Evolutionary conservation across 2,329 filamentous ascomycete species (phyloP).

Genomic region (Alternaria triticimaculans): DNA sequence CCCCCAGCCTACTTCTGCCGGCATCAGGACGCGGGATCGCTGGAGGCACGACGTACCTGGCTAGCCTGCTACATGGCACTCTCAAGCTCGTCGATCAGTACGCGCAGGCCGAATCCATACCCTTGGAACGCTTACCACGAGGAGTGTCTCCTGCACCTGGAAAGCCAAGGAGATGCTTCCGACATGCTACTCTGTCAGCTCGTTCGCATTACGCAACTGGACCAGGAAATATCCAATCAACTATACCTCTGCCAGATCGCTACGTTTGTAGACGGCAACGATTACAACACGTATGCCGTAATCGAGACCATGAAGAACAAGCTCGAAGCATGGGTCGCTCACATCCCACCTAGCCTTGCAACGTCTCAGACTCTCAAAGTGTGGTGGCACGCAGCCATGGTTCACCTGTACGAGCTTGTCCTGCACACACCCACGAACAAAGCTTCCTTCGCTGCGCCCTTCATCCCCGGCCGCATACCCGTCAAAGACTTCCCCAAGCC

Average conservation of each 20-base stretch:
- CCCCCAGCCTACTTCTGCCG: constrained; percentile 30
- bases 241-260: constrained; percentile 28
- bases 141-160: constrained; percentile 27
- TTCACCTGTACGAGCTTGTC: constrained; percentile 29
- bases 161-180: constrained; percentile 21
- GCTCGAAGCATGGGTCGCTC: constrained; percentile 31
- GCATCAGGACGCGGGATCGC: constrained; percentile 26
- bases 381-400: constrained; percentile 33
- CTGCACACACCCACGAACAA: constrained; percentile 38
- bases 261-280: constrained; percentile 28
- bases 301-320: constrained; percentile 26
- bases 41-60: constrained; percentile 39
- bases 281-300: constrained; percentile 23
- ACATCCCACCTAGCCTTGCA: constrained; percentile 28
- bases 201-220: constrained; percentile 28
- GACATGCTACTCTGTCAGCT: constrained; percentile 36
- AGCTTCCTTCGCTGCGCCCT: constrained; percentile 33
- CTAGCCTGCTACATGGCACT: constrained; percentile 36
- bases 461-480: constrained; percentile 32
- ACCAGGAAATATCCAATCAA: constrained; percentile 28
- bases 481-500: constrained; percentile 37
- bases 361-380: constrained; percentile 31
- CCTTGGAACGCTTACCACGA: constrained; percentile 32
- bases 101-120: constrained; percentile 28
- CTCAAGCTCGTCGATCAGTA: constrained; percentile 25